A percentile compares a stretch with the other conserved stretches of the same genome.
These are phyloP conservation scores for Backusella mclennaniae DNA, from an alignment of 192 early-diverging fungal genomes.

Conservation along the genomic window DNA sequence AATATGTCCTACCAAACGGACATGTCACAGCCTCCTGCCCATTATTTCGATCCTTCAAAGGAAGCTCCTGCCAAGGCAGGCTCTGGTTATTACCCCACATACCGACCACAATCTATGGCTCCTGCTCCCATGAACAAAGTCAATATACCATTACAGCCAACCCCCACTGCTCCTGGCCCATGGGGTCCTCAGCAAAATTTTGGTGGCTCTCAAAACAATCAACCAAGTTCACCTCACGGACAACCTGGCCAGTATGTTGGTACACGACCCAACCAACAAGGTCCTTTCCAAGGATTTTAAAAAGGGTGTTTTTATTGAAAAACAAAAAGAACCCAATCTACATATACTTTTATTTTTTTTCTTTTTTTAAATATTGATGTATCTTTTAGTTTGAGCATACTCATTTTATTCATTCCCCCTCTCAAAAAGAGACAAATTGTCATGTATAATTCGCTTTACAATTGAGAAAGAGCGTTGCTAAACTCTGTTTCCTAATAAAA, in stretches of 20 bases:
- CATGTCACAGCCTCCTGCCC: constrained; percentile 3
- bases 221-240: constrained; percentile 2
- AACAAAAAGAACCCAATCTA: constrained; percentile 4
- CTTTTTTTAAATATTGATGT: constrained; percentile 5
- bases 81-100: constrained; percentile 34
- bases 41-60: constrained; percentile 41
- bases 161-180: constrained; percentile 20
- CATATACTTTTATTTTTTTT: constrained; percentile 1
- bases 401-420: constrained; percentile 10
- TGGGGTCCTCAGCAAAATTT: constrained; percentile 23
- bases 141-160: constrained; percentile 23
- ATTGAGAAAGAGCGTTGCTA: not conserved
- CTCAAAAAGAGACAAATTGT: constrained; percentile 5
- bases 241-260: constrained; percentile 3
- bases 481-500: constrained; percentile 7
- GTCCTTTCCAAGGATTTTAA: constrained; percentile 16
- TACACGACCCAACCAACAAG: constrained; percentile 1
- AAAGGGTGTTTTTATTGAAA: not conserved
- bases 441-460: constrained; percentile 1
- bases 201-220: constrained; percentile 10
- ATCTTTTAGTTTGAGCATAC: constrained; percentile 15
- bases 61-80: constrained; percentile 34
- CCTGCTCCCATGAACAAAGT: constrained; percentile 2
- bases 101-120: constrained; percentile 24
- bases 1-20: constrained; percentile 13